Evolutionary conservation across 371 early-diverging fungal genomes (phyloP), one percentile per base, ranked within the genome.

Genomic region (Apophysomyces trapeziformis): DNA sequence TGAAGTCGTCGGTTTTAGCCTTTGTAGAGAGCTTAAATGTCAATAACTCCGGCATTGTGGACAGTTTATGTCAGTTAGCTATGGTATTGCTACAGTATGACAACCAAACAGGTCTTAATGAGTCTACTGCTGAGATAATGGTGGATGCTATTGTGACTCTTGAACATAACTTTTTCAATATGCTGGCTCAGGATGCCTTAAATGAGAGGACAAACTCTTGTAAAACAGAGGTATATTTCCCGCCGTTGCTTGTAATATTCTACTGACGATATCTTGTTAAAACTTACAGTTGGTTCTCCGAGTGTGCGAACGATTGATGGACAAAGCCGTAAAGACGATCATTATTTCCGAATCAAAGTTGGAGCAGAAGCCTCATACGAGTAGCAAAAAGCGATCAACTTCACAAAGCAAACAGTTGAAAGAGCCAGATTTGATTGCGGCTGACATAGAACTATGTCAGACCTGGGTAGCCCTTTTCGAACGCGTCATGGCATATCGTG

Each of bases 21-120:
- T 76, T 77, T 58, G 68, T 85, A 36, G 38, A 58, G n/a, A 44
- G 62, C 0, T 47, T 75, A 1, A 85, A 85, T 38, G 63, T 58
- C n/a, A 61, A 60, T 12, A 84, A 85, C 56, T 80, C 83, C 32
- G 86, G 86, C 8, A 67, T 76, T 7, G 38, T 68, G 6, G 80
- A 78, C 41, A 70, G 73, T 38, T 67, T 85, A 21, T 78, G 78
- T 56, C 73, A 72, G 54, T 7, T 66, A 12, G 47, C 66, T 2
- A 38, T 56, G 2, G 38, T 39, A 7, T 68, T 73, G 50, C 43
- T 81, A n/a, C 21, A 66, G 2, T 8, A 58, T 8, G 67, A 73
- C 46, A 35, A 37, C 38, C 5, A 61, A 13, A n/a, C 38, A 13
- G 67, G 57, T 35, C 12, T 65, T 3, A 57, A 61, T n/a, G 47